phyloP scores from a whole-genome alignment of 345 rosid species.

The Nephelium lappaceum region DNA sequence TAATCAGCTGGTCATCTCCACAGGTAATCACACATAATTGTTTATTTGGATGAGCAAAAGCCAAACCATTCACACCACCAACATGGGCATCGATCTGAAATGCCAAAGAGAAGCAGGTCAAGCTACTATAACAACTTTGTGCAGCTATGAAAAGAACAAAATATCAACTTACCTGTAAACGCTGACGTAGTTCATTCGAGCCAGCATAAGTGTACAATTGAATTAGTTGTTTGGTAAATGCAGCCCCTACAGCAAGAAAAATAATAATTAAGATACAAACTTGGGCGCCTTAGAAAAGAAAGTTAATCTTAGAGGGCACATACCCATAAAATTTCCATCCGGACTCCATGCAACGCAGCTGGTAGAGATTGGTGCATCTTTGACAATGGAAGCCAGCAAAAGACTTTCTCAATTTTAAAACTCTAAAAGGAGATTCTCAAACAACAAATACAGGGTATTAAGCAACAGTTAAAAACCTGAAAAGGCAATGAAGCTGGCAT shows the following conservation, averaged over 20 bases:
- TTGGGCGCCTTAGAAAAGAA: constrained; percentile 9
- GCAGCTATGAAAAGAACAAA: constrained; percentile 11
- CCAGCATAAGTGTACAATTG: constrained; percentile 65
- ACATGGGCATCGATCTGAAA: constrained; percentile 81
- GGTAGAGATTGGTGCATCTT: constrained; percentile 50
- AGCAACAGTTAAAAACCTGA: constrained; percentile 53
- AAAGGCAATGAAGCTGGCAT: constrained; percentile 48
- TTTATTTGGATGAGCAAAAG: constrained; percentile 83
- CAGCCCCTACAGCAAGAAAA: constrained; percentile 59
- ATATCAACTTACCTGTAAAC: constrained; percentile 49
- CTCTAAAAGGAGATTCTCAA: constrained; percentile 24
- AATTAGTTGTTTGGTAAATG: constrained; percentile 69
- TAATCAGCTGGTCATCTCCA: constrained; percentile 88
- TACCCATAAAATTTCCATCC: constrained; percentile 68
- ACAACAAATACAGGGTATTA: not conserved
- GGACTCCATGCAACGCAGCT: constrained; percentile 71
- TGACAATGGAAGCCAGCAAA: constrained; percentile 47
- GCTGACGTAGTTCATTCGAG: constrained; percentile 60
- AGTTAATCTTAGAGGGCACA: constrained; percentile 23
- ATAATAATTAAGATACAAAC: constrained; percentile 31
- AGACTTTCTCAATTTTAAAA: constrained; percentile 19
- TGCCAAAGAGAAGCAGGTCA: constrained; percentile 24
- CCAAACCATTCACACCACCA: constrained; percentile 88
- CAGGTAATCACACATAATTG: constrained; percentile 82
- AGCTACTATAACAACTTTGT: constrained; percentile 13